A percentile compares a stretch with the other conserved stretches of the same genome.
Conservation (phyloP, 257 asterid genomes). For the Lithospermum erythrorhizon region DNA sequence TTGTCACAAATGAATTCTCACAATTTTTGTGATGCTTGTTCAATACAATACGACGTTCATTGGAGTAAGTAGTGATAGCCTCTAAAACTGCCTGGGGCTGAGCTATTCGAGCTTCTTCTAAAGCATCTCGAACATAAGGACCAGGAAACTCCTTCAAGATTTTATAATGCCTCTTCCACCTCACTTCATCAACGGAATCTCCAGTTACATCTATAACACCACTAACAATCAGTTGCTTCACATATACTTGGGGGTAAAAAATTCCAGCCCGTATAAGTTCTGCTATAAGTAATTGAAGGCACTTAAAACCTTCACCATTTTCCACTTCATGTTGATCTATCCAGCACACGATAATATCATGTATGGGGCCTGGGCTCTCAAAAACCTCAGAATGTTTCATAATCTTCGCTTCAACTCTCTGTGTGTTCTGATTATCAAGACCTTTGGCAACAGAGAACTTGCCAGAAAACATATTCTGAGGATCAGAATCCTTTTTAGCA, state of each 20-base stretch:
- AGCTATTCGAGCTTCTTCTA: slow-evolving; percentile 58
- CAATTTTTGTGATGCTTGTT: slow-evolving; percentile 41
- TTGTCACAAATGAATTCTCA: slow-evolving; percentile 22
- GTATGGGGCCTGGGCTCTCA: slow-evolving; percentile 83
- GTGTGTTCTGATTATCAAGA: slow-evolving; percentile 16
- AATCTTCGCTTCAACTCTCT: slow-evolving; percentile 28
- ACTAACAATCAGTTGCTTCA: slow-evolving; percentile 86
- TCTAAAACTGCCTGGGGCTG: slow-evolving; percentile 41
- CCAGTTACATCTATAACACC: slow-evolving; percentile 79
- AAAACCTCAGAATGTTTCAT: slow-evolving; percentile 32
- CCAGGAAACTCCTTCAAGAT: slow-evolving; percentile 86
- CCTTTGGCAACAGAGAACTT: slow-evolving; percentile 9
- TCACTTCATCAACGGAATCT: slow-evolving; percentile 40
- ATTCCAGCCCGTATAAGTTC: slow-evolving; percentile 73
- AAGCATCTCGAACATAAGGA: slow-evolving; percentile 44
- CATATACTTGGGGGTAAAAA: slow-evolving; percentile 82
- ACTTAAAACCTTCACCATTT: slow-evolving; percentile 65
- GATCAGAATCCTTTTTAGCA: slow-evolving; percentile 16
- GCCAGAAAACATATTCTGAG: slow-evolving; percentile 13
- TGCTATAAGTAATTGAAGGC: slow-evolving; percentile 62
- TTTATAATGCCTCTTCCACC: slow-evolving; percentile 65
- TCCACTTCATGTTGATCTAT: slow-evolving; percentile 95
- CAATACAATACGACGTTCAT: slow-evolving; percentile 80
- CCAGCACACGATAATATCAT: slow-evolving; percentile 92
- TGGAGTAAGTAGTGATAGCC: slow-evolving; percentile 53